Evolutionary conservation across 148 eudicot species (phyloP).

Genomic region (Heliamphora exappendiculata): DNA sequence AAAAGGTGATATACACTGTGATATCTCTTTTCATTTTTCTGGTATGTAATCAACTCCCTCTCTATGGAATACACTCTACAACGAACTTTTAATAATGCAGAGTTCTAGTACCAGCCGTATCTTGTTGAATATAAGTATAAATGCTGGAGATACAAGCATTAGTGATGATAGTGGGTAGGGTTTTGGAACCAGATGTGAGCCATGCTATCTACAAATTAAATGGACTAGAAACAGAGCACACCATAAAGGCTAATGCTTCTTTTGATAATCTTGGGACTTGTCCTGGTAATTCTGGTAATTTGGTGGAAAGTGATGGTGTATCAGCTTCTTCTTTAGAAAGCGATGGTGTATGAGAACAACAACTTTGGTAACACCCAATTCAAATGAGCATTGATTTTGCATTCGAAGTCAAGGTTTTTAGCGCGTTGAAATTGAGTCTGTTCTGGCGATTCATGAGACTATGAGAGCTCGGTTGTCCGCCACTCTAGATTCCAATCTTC

Average conservation of each 20-base stretch:
- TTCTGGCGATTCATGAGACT: no score
- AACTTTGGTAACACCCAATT: constrained; percentile 22
- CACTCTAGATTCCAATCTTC: no score
- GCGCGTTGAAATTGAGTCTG: no score
- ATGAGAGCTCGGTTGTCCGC: no score
- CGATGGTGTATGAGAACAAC: constrained; percentile 32
- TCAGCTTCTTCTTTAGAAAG: constrained; percentile 47
- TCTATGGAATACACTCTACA: constrained; percentile 84
- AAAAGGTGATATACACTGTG: constrained; percentile 85
- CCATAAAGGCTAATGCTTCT: constrained; percentile 28
- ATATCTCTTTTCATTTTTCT: constrained; percentile 70
- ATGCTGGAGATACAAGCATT: constrained; percentile 24
- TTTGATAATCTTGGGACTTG: constrained; percentile 42
- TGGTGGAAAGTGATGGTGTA: constrained; percentile 33
- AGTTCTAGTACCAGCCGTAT: constrained; percentile 9
- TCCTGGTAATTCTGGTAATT: constrained; percentile 39
- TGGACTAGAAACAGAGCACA: constrained; percentile 22
- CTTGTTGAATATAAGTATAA: constrained; percentile 30
- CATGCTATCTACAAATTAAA: constrained; percentile 30
- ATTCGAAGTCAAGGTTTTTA: no score
- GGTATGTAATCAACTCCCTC: constrained; percentile 88
- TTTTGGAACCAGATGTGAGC: constrained; percentile 16
- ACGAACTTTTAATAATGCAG: constrained; percentile 26
- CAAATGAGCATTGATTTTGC: no score
- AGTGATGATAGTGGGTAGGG: constrained; percentile 20